Conservation (phyloP, 1,284 basidiomycete genomes). For the Cutaneotrichosporon sp. region DNA sequence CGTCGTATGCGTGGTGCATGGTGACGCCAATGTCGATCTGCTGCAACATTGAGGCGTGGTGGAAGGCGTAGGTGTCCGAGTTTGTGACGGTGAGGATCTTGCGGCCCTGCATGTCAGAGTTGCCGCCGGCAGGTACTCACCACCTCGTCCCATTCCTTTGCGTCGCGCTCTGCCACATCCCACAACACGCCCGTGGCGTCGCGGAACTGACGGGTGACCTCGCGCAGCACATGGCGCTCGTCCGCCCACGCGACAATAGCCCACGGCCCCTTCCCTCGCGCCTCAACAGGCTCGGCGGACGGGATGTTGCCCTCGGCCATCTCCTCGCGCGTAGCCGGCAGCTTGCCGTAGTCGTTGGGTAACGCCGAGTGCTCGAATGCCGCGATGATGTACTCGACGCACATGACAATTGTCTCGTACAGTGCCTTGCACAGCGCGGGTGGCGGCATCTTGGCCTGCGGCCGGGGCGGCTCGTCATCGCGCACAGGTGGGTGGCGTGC, state of each 20-base stretch:
- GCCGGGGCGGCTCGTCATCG: slow-evolving; percentile 28
- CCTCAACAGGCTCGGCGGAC: slow-evolving; percentile 36
- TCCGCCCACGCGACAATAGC: slow-evolving; percentile 93
- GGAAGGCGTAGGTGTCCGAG: slow-evolving; percentile 69
- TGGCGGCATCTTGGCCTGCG: slow-evolving; percentile 30
- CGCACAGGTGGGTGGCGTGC: slow-evolving; percentile 63
- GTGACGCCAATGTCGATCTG: slow-evolving; percentile 93
- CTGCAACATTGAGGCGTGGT: slow-evolving; percentile 75
- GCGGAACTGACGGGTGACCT: slow-evolving; percentile 77
- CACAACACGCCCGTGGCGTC: slow-evolving; percentile 63
- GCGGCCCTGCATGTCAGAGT: slow-evolving; percentile 61
- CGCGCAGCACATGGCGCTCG: slow-evolving; percentile 92
- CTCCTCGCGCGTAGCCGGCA: slow-evolving; percentile 69
- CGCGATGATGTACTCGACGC: slow-evolving; percentile 80
- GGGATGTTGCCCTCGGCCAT: slow-evolving; percentile 27
- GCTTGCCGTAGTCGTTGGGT: slow-evolving; percentile 60
- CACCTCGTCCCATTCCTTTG: slow-evolving; percentile 63
- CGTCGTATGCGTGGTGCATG: slow-evolving; percentile 82
- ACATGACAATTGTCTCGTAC: slow-evolving; percentile 70
- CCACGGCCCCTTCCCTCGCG: slow-evolving; percentile 67
- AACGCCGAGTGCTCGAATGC: slow-evolving; percentile 83
- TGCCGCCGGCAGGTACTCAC: slow-evolving; percentile 25
- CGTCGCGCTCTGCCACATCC: slow-evolving; percentile 60
- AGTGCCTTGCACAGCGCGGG: slow-evolving; percentile 71
- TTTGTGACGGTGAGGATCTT: slow-evolving; percentile 79